These are phyloP conservation scores for Candida boidinii DNA, from an alignment of 805 yeast genomes.

Conservation along the genomic window DNA sequence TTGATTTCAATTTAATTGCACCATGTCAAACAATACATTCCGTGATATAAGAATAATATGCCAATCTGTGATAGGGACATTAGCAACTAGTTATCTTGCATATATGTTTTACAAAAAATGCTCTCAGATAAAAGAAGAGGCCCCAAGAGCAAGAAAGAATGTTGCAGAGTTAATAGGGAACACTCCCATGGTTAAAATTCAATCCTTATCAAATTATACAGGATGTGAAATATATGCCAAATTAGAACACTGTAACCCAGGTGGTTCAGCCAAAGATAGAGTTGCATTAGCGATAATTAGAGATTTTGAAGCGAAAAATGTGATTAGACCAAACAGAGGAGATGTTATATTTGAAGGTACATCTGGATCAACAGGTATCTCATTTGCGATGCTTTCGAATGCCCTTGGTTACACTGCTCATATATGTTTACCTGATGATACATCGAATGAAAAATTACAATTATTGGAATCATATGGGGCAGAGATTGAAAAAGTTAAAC, in stretches of 20 bases:
- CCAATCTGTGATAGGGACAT: not conserved
- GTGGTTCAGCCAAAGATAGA: slow-evolving; percentile 92
- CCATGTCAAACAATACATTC: not conserved
- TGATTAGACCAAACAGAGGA: slow-evolving; percentile 48
- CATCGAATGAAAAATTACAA: slow-evolving; percentile 73
- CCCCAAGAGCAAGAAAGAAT: slow-evolving; percentile 10
- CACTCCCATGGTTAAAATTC: slow-evolving; percentile 74
- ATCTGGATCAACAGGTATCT: slow-evolving; percentile 93
- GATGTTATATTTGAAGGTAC: slow-evolving; percentile 91
- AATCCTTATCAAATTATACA: slow-evolving; percentile 60
- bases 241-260: slow-evolving; percentile 80
- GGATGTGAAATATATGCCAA: slow-evolving; percentile 85
- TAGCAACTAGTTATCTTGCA: not conserved
- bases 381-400: slow-evolving; percentile 83
- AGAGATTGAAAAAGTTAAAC: slow-evolving; percentile 72
- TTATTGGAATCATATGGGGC: slow-evolving; percentile 75
- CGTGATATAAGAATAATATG: not conserved
- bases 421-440: slow-evolving; percentile 92
- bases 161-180: slow-evolving; percentile 68
- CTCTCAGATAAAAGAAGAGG: not conserved
- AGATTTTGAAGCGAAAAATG: slow-evolving; percentile 54
- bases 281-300: slow-evolving; percentile 81
- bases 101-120: too few relatives aligned
- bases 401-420: slow-evolving; percentile 86
- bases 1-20: not conserved